Conservation (phyloP, 495 filamentous ascomycete genomes). For the Penicillium crystallinum region DNA sequence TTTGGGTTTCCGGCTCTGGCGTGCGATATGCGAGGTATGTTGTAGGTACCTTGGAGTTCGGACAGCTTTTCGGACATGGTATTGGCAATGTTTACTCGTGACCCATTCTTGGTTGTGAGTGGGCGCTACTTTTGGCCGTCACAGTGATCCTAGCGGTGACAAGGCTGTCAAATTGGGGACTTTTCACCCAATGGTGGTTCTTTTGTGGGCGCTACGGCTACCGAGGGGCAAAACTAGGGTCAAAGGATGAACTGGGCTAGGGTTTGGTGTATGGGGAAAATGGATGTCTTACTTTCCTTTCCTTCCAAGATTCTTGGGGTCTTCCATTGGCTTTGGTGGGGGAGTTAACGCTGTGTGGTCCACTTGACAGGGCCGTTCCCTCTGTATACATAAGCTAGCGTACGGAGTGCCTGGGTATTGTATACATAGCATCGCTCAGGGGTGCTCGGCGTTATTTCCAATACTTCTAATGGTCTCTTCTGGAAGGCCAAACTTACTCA, state of each 20-base stretch:
- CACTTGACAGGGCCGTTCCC: slow-evolving; percentile 25
- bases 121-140: neutral
- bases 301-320: slow-evolving; percentile 27
- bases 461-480: slow-evolving; percentile 3
- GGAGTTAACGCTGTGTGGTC: slow-evolving; percentile 17
- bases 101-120: neutral
- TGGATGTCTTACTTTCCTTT: slow-evolving; percentile 18
- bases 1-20: neutral
- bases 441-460: neutral
- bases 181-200: neutral
- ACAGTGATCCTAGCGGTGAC: neutral
- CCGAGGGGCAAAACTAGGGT: neutral
- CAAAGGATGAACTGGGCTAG: neutral
- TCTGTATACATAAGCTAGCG: neutral
- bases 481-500: slow-evolving; percentile 4
- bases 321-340: slow-evolving; percentile 28
- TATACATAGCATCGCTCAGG: neutral
- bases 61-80: too few species aligned
- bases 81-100: too few species aligned
- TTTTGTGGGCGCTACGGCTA: neutral
- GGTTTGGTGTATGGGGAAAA: neutral
- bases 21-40: neutral
- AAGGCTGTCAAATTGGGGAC: neutral
- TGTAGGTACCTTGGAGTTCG: neutral
- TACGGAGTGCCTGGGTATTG: neutral